Base-by-base conservation (phyloP, 208 protist genomes). In the Vickermania spadyakhi region DNA sequence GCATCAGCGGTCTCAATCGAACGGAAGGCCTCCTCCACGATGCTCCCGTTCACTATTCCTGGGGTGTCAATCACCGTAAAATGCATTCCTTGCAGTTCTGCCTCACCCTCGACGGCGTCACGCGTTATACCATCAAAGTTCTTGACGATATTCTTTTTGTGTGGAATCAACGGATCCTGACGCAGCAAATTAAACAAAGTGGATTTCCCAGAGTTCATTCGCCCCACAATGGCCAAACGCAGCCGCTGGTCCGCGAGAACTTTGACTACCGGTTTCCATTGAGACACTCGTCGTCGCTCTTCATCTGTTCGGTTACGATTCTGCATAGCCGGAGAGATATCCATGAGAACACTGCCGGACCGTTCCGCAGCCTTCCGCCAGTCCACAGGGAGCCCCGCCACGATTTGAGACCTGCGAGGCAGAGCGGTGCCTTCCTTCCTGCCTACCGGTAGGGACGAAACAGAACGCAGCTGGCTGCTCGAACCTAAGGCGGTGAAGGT, bases 21-120 rank as follows among this genome's bases (percentile, higher is more conserved):
- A 27, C 81, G 80, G 60, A 94, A 85, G 0, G 84, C 74, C 73
- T 96, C 82, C 71, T 92, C 87, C 4, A 94, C 84, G 7, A 94
- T 64, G 31, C 53, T 70, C 3, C 87, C 85, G 21, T 79, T 71
- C 7, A 94, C 73, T 14, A 93, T 72, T 0, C 90, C 90, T 0
- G 90, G 90, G 4, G 90, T 96, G 68, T 96, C 90, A 54, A 96
- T 93, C 56, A 87, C 59, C 14, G 86, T 96, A 68, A 96, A 89
- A 66, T 84, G 77, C 72, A 94, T 80, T 28, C 73, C 84, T 22
- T 79, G 56, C 28, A 96, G 58, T 57, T 73, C 64, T 3, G 67
- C 86, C 55, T 79, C 64, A 1, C 76, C 82, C 64, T 96, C 90
- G 4, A 94, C 81, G 21, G 83, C 77, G 62, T 96, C 90, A 26